Evolutionary conservation across 164 flowering plant species (phyloP), one percentile per base, ranked within the genome.

Genomic region (Sedum album): DNA sequence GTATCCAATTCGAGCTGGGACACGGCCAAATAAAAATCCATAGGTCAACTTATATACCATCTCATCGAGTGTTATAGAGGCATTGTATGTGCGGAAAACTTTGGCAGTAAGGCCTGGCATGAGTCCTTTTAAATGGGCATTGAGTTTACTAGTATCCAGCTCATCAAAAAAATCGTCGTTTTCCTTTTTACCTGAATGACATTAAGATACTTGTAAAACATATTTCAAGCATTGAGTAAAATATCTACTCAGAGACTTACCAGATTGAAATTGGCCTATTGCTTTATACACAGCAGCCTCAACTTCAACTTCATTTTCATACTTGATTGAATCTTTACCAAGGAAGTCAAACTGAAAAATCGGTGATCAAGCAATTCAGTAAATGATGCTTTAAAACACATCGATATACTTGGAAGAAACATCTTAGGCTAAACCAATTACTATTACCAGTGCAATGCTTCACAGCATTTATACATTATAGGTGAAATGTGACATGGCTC

Each of bases 91-190:
- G 82, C 99, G 97, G 73, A 95, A 95, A 55, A 92, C 99, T 84
- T 95, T 95, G 39, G 99, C 99, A 20, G 98, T 95, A 28, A 95
- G 98, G 49, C 98, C 98, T 70, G 99, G 98, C 98, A 95, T 90
- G 36, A 95, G 89, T 70, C 86, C 98, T 82, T 95, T 95, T 41
- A 95, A 73, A 79, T 95, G 99, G 46, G 99, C 89, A 84, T 95
- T 95, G 65, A 95, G 79, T 80, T 88, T 95, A 74, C 80, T 83
- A 3, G 99, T 95, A 75, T 95, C 99, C 71, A 95, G 79, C 79
- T 71, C 57, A 68, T 95, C 98, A 81, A 95, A 95, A 70, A 95
- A 89, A 82, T 88, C 93, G 51, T 95, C 99, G 11, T 76, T 76
- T 15, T 76, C 83, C 0, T 69, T 68, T 77, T 92, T 95, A 13